Conservation (phyloP, 768 basidiomycete species). For the Leccinum broughii region DNA sequence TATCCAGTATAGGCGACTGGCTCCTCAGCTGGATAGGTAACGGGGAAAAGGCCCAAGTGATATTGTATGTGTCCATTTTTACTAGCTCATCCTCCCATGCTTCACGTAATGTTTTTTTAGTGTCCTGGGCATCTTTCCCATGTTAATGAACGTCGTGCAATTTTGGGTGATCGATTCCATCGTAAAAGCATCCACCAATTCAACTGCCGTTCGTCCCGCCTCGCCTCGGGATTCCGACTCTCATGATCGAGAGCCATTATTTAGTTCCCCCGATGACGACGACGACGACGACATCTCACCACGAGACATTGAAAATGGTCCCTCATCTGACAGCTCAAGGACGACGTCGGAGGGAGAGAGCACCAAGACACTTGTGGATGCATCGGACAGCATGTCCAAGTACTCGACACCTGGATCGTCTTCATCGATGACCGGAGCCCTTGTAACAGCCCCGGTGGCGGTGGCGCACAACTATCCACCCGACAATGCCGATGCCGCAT, state of each 20-base stretch:
- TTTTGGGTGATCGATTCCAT: constrained; percentile 97
- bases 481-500: constrained; percentile 41
- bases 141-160: constrained; percentile 84
- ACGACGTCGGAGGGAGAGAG: constrained; percentile 31
- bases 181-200: constrained; percentile 65
- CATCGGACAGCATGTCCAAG: constrained; percentile 20
- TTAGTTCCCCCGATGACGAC: constrained; percentile 56
- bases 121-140: constrained; percentile 90
- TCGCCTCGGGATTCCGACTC: constrained; percentile 39
- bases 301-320: constrained; percentile 50
- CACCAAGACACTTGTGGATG: constrained; percentile 18
- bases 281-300: constrained; percentile 42
- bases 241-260: constrained; percentile 63
- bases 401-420: constrained; percentile 14
- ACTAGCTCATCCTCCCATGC: background rate
- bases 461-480: constrained; percentile 55
- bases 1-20: constrained; percentile 84
- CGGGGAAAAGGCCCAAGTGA: constrained; percentile 68
- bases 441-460: constrained; percentile 1
- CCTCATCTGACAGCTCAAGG: constrained; percentile 36
- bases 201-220: constrained; percentile 42
- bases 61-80: constrained; percentile 59
- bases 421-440: constrained; percentile 10
- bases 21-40: constrained; percentile 75
- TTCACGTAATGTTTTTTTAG: constrained; percentile 37